Base-by-base conservation (phyloP, 805 yeast genomes). In the Metschnikowia baotianmanensis region DNA sequence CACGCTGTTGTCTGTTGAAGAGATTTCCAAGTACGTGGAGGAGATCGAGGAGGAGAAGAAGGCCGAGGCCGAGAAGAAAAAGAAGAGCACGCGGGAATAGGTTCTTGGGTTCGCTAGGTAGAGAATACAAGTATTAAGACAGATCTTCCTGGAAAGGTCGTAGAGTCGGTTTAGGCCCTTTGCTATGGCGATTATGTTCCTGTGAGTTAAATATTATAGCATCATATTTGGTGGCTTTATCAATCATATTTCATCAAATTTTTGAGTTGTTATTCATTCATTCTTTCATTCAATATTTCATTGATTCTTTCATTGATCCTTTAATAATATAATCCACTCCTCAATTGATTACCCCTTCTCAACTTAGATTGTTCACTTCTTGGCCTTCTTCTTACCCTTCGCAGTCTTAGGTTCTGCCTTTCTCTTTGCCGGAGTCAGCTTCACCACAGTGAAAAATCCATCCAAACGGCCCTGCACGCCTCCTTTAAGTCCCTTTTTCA, bases 401-500 rank as follows among this genome's bases (percentile, higher is more conserved):
- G 63, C 53, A 21, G 58, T 57, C 38, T 51, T 46, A 38, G 51
- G 46, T 32, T 69, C 74, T 15, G 70, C 65, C n/a, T 77, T 71
- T 35, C 55, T 36, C 38, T 47, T 43, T 8, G 50, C 44, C 44
- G 79, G 72, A 6, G 77, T 76, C 48, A 42, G 47, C 42, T 46
- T 46, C 8, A 73, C 67, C 33, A 82, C 87, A 54, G 80, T 79
- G 67, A 93, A 93, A 57, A 93, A 93, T 1, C 96, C 95, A 58
- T 93, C 97, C 20, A 91, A 64, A 52, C 98, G 77, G 6, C 93
- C 96, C 60, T 93, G 99, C 2, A 86, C 84, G 2, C 95, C 91
- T 2, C 84, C 72, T 55, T 87, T 87, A 47, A 86, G 69, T 6
- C 88, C 93, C 61, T 93, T 93, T 51, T 79, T 77, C 53, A 93